phyloP scores from a whole-genome alignment of 495 filamentous ascomycete species.

The Hyphodiscus hymeniophilus region DNA sequence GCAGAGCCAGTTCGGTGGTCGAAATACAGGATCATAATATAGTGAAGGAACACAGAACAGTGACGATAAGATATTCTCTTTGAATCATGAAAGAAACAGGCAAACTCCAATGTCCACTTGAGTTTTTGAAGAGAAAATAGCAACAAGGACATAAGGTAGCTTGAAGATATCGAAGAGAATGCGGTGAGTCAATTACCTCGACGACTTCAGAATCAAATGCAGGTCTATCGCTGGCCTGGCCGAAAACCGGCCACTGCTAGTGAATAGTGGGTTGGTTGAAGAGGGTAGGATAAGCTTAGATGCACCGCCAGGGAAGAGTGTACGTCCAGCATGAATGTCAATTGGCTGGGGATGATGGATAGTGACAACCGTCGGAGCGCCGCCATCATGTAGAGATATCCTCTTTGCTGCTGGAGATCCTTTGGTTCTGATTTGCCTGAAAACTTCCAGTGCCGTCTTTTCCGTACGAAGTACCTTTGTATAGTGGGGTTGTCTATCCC shows the following conservation, averaged over 20 bases:
- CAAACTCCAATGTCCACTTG: not conserved
- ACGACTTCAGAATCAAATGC: not conserved
- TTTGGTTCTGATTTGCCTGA: constrained; percentile 6
- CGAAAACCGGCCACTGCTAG: constrained; percentile 12
- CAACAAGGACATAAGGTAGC: no score
- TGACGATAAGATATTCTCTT: not conserved
- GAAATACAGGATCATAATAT: constrained; percentile 12
- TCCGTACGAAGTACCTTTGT: not conserved
- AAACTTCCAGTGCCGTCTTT: not conserved
- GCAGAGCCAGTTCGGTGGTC: constrained; percentile 4
- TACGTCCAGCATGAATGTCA: not conserved
- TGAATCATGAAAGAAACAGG: constrained; percentile 16
- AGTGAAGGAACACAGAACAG: constrained; percentile 1
- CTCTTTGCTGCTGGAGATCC: no score
- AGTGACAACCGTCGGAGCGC: no score
- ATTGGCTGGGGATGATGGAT: no score
- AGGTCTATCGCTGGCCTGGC: not conserved
- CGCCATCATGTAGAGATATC: no score
- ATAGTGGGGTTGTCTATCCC: not conserved
- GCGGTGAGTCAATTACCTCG: constrained; percentile 1
- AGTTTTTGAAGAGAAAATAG: not conserved
- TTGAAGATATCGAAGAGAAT: constrained; percentile 8
- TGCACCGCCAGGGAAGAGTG: not conserved
- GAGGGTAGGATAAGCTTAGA: no score
- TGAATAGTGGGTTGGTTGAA: no score